Conservation (phyloP, 805 yeast species). For the Hanseniaspora singularis region DNA sequence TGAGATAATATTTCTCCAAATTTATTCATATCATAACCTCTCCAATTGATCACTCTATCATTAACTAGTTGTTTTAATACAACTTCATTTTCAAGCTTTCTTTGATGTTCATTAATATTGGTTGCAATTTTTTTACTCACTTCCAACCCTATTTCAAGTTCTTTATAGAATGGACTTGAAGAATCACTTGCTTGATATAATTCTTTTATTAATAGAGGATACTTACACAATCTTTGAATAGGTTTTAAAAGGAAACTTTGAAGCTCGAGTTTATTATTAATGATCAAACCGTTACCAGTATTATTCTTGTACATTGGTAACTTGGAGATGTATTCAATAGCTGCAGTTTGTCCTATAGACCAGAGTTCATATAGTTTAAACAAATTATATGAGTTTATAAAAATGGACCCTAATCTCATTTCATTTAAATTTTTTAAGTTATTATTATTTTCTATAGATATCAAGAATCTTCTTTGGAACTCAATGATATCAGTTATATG, state of each 20-base stretch:
- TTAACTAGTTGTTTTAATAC: slow-evolving; percentile 48
- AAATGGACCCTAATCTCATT: slow-evolving; percentile 82
- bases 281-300: slow-evolving; percentile 38
- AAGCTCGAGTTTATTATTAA: slow-evolving; percentile 78
- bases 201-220: slow-evolving; percentile 72
- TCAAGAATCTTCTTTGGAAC: slow-evolving; percentile 78
- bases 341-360: slow-evolving; percentile 82
- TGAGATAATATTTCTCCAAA: slow-evolving; percentile 78
- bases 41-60: slow-evolving; percentile 79
- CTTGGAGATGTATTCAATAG: slow-evolving; percentile 60
- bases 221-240: slow-evolving; percentile 89
- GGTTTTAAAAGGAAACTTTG: slow-evolving; percentile 88
- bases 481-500: slow-evolving; percentile 73
- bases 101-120: slow-evolving; percentile 84
- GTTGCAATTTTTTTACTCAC: slow-evolving; percentile 75
- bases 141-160: slow-evolving; percentile 55
- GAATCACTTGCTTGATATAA: slow-evolving; percentile 53
- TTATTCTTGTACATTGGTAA: slow-evolving; percentile 27
- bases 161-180: slow-evolving; percentile 45
- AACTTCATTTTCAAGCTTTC: slow-evolving; percentile 77
- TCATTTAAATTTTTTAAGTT: slow-evolving; percentile 49
- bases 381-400: slow-evolving; percentile 72
- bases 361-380: slow-evolving; percentile 87
- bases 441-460: slow-evolving; percentile 82
- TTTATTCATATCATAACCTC: slow-evolving; percentile 65